Conservation (phyloP, 169 alveolate species). For the Prorocentrum cordatum region DNA sequence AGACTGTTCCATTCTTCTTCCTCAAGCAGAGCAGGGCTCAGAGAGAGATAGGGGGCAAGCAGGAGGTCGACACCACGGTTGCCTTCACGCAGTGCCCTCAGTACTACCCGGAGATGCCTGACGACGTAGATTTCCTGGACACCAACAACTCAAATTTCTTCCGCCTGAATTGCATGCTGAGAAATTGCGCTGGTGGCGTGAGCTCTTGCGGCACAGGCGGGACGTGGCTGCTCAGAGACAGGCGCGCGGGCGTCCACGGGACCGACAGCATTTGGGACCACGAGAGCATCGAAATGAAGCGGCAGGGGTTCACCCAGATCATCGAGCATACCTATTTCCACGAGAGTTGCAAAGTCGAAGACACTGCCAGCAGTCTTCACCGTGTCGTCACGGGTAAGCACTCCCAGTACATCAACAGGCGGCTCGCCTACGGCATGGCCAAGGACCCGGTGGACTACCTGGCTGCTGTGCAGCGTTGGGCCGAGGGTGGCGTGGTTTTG, state of each 20-base stretch:
- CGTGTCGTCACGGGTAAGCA: slow-evolving; percentile 20
- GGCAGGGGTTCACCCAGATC: too few relatives aligned
- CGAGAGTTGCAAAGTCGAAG: slow-evolving; percentile 54
- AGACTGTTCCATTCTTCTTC: slow-evolving; percentile 28
- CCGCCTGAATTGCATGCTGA: slow-evolving; percentile 54
- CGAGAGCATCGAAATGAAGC: too few relatives aligned
- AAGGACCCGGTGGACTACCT: slow-evolving; percentile 47
- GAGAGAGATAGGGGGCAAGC: too few relatives aligned
- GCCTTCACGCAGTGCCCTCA: slow-evolving; percentile 64
- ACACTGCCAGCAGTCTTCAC: slow-evolving; percentile 50
- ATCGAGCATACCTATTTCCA: slow-evolving; percentile 45
- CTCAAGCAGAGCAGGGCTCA: too few relatives aligned
- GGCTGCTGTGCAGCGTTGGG: slow-evolving; percentile 69
- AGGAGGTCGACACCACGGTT: slow-evolving; percentile 19
- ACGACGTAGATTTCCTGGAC: slow-evolving; percentile 35
- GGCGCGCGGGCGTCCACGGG: too few relatives aligned
- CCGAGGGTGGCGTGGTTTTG: slow-evolving; percentile 56
- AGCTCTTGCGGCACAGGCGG: slow-evolving; percentile 50
- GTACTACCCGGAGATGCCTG: slow-evolving; percentile 51
- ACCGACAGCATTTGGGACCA: slow-evolving; percentile 26
- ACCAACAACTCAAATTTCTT: slow-evolving; percentile 44
- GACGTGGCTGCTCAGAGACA: slow-evolving; percentile 25
- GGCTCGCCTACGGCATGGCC: slow-evolving; percentile 57
- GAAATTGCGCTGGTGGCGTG: slow-evolving; percentile 51
- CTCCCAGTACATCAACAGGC: slow-evolving; percentile 55